These are phyloP conservation scores for Blumeria hordei DNA, from an alignment of 2,329 filamentous ascomycete species.

Conservation along the genomic window DNA sequence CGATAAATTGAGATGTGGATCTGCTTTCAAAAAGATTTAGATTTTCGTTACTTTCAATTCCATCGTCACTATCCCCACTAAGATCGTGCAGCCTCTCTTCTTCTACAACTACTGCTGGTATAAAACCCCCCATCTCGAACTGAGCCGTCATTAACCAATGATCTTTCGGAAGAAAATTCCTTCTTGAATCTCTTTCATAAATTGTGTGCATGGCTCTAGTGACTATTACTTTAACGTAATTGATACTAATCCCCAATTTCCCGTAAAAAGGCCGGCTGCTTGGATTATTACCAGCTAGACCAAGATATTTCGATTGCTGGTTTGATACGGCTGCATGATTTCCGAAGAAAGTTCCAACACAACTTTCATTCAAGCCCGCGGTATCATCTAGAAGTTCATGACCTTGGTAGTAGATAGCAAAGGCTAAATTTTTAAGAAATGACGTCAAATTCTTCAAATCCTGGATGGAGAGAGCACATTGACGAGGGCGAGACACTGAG, in stretches of 20 bases:
- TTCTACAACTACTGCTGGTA: conserved; percentile 65
- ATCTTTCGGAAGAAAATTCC: conserved; percentile 55
- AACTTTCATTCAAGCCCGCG: conserved; percentile 15
- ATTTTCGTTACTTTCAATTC: conserved; percentile 19
- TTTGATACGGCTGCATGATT: conserved; percentile 7
- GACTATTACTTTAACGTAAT: conserved; percentile 56
- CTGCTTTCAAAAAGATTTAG: conserved; percentile 12
- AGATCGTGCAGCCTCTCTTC: conserved; percentile 55
- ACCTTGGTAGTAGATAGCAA: conserved; percentile 68
- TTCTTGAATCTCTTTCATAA: conserved; percentile 78
- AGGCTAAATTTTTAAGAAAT: conserved; percentile 79
- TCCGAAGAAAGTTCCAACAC: conserved; percentile 22
- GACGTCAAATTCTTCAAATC: conserved; percentile 53
- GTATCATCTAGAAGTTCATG: conserved; percentile 32
- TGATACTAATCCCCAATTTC: conserved; percentile 48
- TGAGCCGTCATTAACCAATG: conserved; percentile 86
- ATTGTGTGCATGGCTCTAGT: conserved; percentile 66
- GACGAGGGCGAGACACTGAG: conserved; percentile 25
- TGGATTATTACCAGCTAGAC: conserved; percentile 3
- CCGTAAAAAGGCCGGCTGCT: conserved; percentile 27
- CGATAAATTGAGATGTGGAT: conserved; percentile 20
- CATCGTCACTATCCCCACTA: conserved; percentile 32
- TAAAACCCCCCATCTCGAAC: conserved; percentile 76
- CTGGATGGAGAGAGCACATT: conserved; percentile 41
- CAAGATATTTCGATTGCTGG: conserved; percentile 4